These are phyloP conservation scores for Pseudomicrostroma phylloplanum DNA, from an alignment of 1,284 basidiomycete genomes.

Conservation along the genomic window DNA sequence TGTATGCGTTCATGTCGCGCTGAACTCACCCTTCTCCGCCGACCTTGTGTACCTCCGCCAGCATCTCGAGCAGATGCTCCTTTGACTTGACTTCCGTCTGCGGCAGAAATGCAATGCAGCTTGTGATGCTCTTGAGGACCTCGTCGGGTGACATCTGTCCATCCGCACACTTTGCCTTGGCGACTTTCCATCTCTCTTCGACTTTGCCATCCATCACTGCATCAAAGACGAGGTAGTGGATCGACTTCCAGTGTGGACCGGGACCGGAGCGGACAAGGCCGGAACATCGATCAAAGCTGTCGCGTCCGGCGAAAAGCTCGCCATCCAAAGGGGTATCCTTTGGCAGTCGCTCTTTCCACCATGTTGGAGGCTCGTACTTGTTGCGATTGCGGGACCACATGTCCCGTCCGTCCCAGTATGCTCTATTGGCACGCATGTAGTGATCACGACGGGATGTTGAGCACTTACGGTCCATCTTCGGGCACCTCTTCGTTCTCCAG, in stretches of 20 bases:
- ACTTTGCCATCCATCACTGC: background rate
- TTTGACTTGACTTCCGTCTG: background rate
- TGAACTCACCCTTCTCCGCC: slow-evolving; percentile 7
- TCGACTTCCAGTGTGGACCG: background rate
- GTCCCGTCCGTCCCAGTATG: background rate
- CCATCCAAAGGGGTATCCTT: background rate
- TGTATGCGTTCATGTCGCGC: background rate
- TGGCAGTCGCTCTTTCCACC: background rate
- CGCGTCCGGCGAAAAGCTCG: background rate
- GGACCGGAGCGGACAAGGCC: background rate
- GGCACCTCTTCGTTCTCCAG: background rate
- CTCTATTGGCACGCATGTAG: background rate
- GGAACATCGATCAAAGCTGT: background rate
- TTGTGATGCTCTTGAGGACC: background rate
- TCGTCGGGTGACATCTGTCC: slow-evolving; percentile 1
- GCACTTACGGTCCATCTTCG: background rate
- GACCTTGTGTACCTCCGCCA: background rate
- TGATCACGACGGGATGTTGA: background rate
- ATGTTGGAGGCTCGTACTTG: background rate
- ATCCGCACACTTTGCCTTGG: background rate
- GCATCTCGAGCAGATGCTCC: background rate
- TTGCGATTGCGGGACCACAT: background rate
- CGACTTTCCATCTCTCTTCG: background rate
- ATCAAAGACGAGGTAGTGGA: slow-evolving; percentile 2
- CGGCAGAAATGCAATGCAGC: background rate